Conservation (phyloP, 805 yeast genomes). For the Saccharomycopsis schoenii region DNA sequence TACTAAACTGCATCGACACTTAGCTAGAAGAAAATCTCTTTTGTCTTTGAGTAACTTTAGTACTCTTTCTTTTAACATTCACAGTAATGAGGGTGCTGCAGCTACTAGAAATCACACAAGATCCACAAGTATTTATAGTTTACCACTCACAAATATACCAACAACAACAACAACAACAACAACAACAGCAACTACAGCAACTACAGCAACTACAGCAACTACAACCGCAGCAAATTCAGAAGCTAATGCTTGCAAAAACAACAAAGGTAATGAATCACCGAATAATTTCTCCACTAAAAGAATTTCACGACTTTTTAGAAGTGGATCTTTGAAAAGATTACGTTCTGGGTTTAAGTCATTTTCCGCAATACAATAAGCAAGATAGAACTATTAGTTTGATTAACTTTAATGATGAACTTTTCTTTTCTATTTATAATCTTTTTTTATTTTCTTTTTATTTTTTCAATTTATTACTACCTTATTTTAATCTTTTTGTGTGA, state of each 20-base stretch:
- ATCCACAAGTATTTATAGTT: background rate
- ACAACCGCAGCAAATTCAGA: background rate
- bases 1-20: background rate
- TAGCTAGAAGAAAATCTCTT: background rate
- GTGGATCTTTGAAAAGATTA: background rate
- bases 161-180: background rate
- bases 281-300: background rate
- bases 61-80: background rate
- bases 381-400: background rate
- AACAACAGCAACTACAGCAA: background rate
- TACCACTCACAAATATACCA: background rate
- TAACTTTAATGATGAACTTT: background rate
- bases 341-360: background rate
- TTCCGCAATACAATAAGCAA: background rate
- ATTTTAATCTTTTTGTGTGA: background rate
- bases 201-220: no score
- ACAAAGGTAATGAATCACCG: background rate
- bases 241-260: no score
- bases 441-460: background rate
- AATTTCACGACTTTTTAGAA: background rate
- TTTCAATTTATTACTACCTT: background rate
- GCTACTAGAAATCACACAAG: background rate
- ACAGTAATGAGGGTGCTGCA: background rate
- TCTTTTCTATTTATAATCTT: background rate
- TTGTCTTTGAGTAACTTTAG: constrained; percentile 3